Base-by-base conservation (phyloP, 2,329 filamentous ascomycete genomes). In the Venturia oleaginea region DNA sequence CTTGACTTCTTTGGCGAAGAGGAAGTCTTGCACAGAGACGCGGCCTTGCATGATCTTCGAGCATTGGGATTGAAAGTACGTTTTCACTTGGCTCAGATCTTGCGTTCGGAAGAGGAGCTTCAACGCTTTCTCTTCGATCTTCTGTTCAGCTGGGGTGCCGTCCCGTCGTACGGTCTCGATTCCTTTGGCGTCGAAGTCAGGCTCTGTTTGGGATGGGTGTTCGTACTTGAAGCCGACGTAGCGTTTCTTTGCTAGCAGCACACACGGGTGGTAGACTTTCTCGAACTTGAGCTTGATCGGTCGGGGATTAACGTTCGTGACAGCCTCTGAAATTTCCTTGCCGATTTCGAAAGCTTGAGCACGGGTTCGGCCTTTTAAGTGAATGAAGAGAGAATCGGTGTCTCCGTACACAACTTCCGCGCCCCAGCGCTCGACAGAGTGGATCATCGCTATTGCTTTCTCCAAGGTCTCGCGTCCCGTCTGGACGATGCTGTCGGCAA, bases 171-270 rank as follows among this genome's bases (percentile, higher is more conserved):
- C 93, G 0, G 95, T 99, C 79, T 99, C 95, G 68, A 97, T 99
- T 37, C 95, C 94, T 75, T 99, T 99, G 65, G 94, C 95, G 73
- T 99, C 95, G 68, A 97, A 97, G 0, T 96, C 90, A 0, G 94
- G 93, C 68, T 87, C 85, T 10, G 74, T 78, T 72, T 99, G 94
- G 19, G 83, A 80, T 43, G 83, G 84, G 68, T 81, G 84, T 72
- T 99, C 94, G 77, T 95, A 99, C 74, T 96, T 97, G 81, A 96
- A 97, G 6, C 95, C 95, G 4, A 97, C 95, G 70, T 99, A 99
- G 64, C 94, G 89, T 73, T 99, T 99, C 79, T 99, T 99, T 22
- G 95, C 92, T 0, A 99, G 83, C 4, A 99, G 82, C 0, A 97
- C 86, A 72, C 93, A 97, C 0, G 95, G 94, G 68, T 96, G 90